Percentiles rank a stretch among this genome's conserved stretches.
phyloP scores from a whole-genome alignment of 768 basidiomycete genomes.

The Boletus reticulatus region DNA sequence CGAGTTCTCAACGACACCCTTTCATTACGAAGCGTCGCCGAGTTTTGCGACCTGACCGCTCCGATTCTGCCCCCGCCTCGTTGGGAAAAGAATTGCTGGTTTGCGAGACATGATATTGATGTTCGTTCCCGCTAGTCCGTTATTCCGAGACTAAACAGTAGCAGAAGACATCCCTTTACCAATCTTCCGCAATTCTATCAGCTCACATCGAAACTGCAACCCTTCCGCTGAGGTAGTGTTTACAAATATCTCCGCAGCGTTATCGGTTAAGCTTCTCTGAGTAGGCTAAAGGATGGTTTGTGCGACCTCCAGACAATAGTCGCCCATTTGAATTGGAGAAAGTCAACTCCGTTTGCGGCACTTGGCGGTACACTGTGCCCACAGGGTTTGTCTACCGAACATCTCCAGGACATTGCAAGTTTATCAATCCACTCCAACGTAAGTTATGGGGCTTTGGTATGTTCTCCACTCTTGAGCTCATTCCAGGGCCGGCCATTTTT shows the following conservation, averaged over 20 bases:
- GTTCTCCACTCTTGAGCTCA: neutral
- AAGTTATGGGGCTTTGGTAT: slow-evolving; percentile 1
- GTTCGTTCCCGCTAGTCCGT: slow-evolving; percentile 14
- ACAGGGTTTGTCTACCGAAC: slow-evolving; percentile 26
- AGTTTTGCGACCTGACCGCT: slow-evolving; percentile 47
- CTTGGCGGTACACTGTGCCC: slow-evolving; percentile 55
- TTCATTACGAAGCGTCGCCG: slow-evolving; percentile 49
- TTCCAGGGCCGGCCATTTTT: slow-evolving; percentile 28
- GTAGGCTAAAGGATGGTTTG: slow-evolving; percentile 34
- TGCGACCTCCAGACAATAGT: slow-evolving; percentile 45
- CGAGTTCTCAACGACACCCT: slow-evolving; percentile 62
- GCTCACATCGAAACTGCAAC: slow-evolving; percentile 58
- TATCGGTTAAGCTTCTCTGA: neutral
- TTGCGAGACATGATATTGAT: slow-evolving; percentile 13
- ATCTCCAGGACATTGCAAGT: slow-evolving; percentile 33
- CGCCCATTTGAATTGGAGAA: slow-evolving; percentile 51
- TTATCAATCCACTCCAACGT: slow-evolving; percentile 39
- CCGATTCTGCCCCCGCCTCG: slow-evolving; percentile 46
- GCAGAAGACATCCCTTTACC: slow-evolving; percentile 41
- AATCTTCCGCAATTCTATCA: slow-evolving; percentile 57
- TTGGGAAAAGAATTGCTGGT: slow-evolving; percentile 41
- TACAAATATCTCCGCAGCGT: neutral
- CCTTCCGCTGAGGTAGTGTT: slow-evolving; percentile 53
- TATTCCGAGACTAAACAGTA: slow-evolving; percentile 6
- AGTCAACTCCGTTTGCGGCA: slow-evolving; percentile 51